phyloP scores from a whole-genome alignment of 768 basidiomycete genomes.

The Suillus cothurnatus region DNA sequence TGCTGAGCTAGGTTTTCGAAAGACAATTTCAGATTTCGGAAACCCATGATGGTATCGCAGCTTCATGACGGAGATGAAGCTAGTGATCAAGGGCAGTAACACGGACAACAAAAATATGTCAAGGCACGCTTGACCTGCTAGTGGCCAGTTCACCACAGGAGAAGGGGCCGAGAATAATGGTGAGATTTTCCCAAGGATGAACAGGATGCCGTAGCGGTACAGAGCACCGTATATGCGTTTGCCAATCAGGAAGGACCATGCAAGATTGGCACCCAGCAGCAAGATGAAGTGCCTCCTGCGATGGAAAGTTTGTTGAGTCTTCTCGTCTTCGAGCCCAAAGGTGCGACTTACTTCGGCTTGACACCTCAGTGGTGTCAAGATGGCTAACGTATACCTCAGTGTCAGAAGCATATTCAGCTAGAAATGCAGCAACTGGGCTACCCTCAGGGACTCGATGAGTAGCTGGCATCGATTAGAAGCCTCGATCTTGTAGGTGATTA shows the following conservation, averaged over 20 bases:
- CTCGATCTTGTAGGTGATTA: not conserved
- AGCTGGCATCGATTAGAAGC: conserved; percentile 24
- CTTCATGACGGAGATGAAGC: conserved; percentile 20
- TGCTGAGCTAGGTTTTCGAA: conserved; percentile 31
- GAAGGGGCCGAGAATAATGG: conserved; percentile 17
- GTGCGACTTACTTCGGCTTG: conserved; percentile 24
- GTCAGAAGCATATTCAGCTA: conserved; percentile 19
- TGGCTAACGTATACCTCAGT: conserved; percentile 34
- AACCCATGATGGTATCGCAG: conserved; percentile 33
- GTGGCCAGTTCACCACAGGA: conserved; percentile 17
- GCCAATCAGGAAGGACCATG: conserved; percentile 26
- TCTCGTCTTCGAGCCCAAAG: not conserved
- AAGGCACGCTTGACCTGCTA: conserved; percentile 27
- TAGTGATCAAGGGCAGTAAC: conserved; percentile 26
- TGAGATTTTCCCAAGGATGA: conserved; percentile 22
- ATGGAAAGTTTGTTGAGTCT: not conserved
- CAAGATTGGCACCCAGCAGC: conserved; percentile 27
- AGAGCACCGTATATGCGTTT: conserved; percentile 26
- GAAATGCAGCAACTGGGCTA: conserved; percentile 28
- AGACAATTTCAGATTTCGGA: conserved; percentile 29
- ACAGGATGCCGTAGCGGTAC: conserved; percentile 32
- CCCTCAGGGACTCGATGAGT: conserved; percentile 25
- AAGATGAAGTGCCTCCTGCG: conserved; percentile 29
- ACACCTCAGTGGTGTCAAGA: conserved; percentile 22
- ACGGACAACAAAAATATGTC: conserved; percentile 30